phyloP scores from a whole-genome alignment of 2,329 filamentous ascomycete species.

The Scedosporium apiospermum region DNA sequence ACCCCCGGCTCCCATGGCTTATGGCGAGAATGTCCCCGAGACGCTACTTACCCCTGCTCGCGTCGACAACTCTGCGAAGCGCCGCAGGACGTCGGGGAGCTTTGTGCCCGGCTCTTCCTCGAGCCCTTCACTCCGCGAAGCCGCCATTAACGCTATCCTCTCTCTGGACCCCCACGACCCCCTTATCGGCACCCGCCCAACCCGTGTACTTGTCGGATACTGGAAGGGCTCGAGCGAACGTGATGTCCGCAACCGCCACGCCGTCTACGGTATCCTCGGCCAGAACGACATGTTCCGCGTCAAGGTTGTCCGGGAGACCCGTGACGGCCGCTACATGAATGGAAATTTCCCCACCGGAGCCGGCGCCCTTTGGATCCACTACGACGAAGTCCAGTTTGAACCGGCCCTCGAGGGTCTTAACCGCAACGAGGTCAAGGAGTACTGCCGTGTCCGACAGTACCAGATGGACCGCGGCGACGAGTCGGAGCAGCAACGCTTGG shows the following conservation, averaged over 20 bases:
- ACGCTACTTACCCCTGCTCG: constrained; percentile 22
- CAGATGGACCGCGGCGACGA: constrained; percentile 47
- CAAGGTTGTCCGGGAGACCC: constrained; percentile 50
- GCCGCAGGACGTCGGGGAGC: constrained; percentile 32
- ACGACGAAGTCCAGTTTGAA: constrained; percentile 52
- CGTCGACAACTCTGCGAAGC: constrained; percentile 31
- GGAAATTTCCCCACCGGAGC: constrained; percentile 53
- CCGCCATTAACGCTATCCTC: constrained; percentile 2
- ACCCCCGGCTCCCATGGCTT: constrained; percentile 37
- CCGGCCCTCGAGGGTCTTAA: constrained; percentile 41
- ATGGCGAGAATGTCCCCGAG: constrained; percentile 39
- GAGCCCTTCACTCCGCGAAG: background rate
- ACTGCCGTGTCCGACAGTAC: constrained; percentile 49
- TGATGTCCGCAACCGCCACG: constrained; percentile 43
- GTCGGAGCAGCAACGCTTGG: constrained; percentile 29
- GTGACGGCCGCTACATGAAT: constrained; percentile 46
- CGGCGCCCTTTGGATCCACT: constrained; percentile 53
- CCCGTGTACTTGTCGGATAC: constrained; percentile 47
- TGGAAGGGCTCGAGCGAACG: constrained; percentile 46
- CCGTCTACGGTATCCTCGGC: constrained; percentile 52
- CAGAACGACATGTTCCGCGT: constrained; percentile 57
- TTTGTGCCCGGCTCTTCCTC: constrained; percentile 19
- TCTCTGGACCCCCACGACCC: constrained; percentile 23
- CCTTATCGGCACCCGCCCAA: constrained; percentile 43
- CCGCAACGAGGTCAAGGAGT: constrained; percentile 52